Evolutionary conservation across 768 basidiomycete genomes (phyloP), one percentile per base, ranked within the genome.

Genomic region (Paxillus rubicundulus): DNA sequence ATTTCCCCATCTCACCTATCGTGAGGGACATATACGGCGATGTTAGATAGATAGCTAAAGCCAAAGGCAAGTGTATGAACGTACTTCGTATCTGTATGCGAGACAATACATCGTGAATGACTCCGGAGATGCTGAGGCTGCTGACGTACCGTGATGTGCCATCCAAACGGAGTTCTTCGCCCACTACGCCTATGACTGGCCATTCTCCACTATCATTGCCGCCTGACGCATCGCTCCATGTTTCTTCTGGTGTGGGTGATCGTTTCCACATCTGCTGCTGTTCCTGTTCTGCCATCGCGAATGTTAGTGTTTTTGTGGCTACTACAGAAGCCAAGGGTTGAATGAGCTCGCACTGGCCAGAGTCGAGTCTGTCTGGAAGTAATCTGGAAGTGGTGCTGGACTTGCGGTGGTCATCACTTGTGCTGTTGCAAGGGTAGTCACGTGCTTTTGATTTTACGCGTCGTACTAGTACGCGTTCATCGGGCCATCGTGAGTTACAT

Each of bases 1-100:
- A 36, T 70, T 66, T 17, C 64, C 70, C 82, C 82, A 84, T 54
- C 71, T 67, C 4, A 81, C 77, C 81, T 84, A 53, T 47, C n/a
- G 27, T 45, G 32, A 27, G 44, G 40, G 24, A 40, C n/a, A 42
- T 28, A 21, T 20, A n/a, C 17, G 16, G 21, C 8, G 27, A 16
- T 27, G 1, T 5, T 5, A 49, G 9, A 14, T 12, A 34, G 20
- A 36, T 24, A 30, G 30, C 12, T 32, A 9, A 32, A 12, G 30
- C 30, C 12, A 32, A 12, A 9, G 3, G 7, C 9, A 27, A 27
- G 18, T 40, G 30, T 42, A 33, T 34, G 8, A 24, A 52, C 67
- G 45, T 56, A 71, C 68, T 61, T 69, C 68, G 27, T 69, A 69
- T 60, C 68, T 69, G 50, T 34, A 41, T 28, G 56, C 13, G n/a